A percentile compares a stretch with the other conserved stretches of the same genome.
These are phyloP conservation scores for Capronia coronata DNA, from an alignment of 2,329 filamentous ascomycete species.

Conservation along the genomic window DNA sequence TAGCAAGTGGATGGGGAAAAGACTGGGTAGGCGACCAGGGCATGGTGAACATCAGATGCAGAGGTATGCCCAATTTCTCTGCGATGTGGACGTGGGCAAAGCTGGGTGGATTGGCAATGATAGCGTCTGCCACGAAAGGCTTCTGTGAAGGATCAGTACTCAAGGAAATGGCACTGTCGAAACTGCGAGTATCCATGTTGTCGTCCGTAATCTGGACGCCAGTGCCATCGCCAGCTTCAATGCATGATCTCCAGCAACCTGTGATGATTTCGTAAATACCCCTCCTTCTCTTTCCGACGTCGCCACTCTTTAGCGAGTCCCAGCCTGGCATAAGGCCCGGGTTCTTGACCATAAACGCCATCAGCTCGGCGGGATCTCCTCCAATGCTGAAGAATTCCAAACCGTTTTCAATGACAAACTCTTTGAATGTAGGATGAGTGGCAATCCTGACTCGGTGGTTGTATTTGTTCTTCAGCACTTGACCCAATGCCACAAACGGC, in stretches of 20 bases:
- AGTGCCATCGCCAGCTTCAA: slow-evolving; percentile 66
- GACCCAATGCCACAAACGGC: slow-evolving; percentile 65
- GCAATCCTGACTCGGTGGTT: slow-evolving; percentile 67
- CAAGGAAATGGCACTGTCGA: slow-evolving; percentile 33
- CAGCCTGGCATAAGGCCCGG: slow-evolving; percentile 78
- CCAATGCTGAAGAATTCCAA: slow-evolving; percentile 72
- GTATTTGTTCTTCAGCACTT: slow-evolving; percentile 57
- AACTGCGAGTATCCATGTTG: slow-evolving; percentile 42
- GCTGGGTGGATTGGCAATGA: slow-evolving; percentile 75
- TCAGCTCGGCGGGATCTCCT: slow-evolving; percentile 67
- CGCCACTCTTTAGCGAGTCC: slow-evolving; percentile 67
- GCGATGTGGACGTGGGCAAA: slow-evolving; percentile 76
- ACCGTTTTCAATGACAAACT: slow-evolving; percentile 62
- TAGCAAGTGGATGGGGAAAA: slow-evolving; percentile 80
- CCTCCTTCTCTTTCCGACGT: slow-evolving; percentile 65
- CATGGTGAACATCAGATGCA: slow-evolving; percentile 93
- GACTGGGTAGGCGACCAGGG: slow-evolving; percentile 81
- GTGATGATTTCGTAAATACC: slow-evolving; percentile 74
- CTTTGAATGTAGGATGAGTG: slow-evolving; percentile 62
- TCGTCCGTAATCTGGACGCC: slow-evolving; percentile 47
- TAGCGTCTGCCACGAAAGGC: slow-evolving; percentile 81
- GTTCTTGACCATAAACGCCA: slow-evolving; percentile 90
- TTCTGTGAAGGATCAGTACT: slow-evolving; percentile 41
- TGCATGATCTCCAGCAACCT: slow-evolving; percentile 81
- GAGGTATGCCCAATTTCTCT: slow-evolving; percentile 67